Evolutionary conservation across 2,329 filamentous ascomycete genomes (phyloP).

Genomic region (Fusarium sp.): DNA sequence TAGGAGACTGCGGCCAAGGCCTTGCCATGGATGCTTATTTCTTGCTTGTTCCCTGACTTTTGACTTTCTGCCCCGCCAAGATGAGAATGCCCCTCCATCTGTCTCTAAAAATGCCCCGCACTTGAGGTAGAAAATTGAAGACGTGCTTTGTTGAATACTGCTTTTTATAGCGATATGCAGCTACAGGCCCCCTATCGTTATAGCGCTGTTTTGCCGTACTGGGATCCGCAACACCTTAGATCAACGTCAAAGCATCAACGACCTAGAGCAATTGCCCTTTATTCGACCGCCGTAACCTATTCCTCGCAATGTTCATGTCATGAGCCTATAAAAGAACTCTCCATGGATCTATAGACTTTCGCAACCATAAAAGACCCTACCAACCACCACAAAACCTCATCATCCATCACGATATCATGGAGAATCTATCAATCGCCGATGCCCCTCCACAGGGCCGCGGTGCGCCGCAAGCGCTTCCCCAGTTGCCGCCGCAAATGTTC

Average conservation of each 20-base stretch:
- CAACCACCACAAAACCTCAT: constrained; percentile 1
- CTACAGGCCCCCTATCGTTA: constrained; percentile 41
- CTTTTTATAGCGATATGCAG: constrained; percentile 26
- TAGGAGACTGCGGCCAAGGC: constrained; percentile 29
- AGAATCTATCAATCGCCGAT: constrained; percentile 66
- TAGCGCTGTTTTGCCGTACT: constrained; percentile 40
- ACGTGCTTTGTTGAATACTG: constrained; percentile 12
- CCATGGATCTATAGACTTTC: constrained; percentile 38
- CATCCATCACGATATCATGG: constrained; percentile 58
- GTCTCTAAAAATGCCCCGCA: constrained; percentile 42
- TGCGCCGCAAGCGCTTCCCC: constrained; percentile 64
- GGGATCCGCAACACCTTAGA: constrained; percentile 28
- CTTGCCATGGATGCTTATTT: constrained; percentile 40
- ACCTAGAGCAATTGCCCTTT: constrained; percentile 35
- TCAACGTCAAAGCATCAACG: constrained; percentile 44
- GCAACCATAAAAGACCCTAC: constrained; percentile 15
- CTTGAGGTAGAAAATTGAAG: constrained; percentile 13
- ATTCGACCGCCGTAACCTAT: constrained; percentile 27
- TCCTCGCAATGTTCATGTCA: constrained; percentile 44
- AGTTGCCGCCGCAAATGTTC: constrained; percentile 95
- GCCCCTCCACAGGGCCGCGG: constrained; percentile 57
- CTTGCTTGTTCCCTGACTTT: constrained; percentile 14
- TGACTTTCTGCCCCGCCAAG: constrained; percentile 42
- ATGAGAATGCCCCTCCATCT: constrained; percentile 43
- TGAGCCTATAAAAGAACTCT: constrained; percentile 31